Base-by-base conservation (phyloP, 2,329 filamentous ascomycete genomes). In the Cordyceps farinosa region DNA sequence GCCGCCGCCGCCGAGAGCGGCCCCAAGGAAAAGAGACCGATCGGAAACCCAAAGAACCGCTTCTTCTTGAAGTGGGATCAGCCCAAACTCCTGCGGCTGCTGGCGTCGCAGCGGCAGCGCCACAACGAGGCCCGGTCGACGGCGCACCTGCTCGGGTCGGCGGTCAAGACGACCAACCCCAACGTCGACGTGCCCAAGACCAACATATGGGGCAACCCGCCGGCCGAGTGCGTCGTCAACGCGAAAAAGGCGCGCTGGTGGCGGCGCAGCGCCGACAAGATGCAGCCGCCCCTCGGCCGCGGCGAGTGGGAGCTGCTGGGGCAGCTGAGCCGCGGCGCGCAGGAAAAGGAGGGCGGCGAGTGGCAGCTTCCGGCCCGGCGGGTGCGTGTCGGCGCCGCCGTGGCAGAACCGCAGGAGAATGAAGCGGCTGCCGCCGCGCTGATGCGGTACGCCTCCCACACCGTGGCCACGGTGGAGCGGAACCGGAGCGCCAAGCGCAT, bases 221-320 rank as follows among this genome's bases (percentile, higher is more conserved):
- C 80, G 1, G 64, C 76, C 3, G 67, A 73, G 5, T 78, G 72
- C 50, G 68, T 80, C 1, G 68, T 73, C 8, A 74, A 77, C n/a
- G 77, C 76, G 10, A 82, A 81, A 64, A 68, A 75, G 53, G 79
- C 75, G 34, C 76, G 72, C 29, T 82, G 80, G 74, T 88, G 83
- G 81, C 78, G 72, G 44, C 63, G 63, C 4, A 69, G 77, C 17
- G 73, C 80, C 1, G 71, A 77, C 13, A 82, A 80, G 64, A 65
- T 86, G 7, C 74, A 84, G 67, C 82, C 84, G n/a, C 86, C 86
- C 0, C 64, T 88, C 17, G 77, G 78, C 7, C 73, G 71, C 34
- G 74, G 76, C 22, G 84, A 88, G 69, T 88, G 84, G 84, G 77
- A 87, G 15, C 69, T 79, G 15, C 72, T 88, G n/a, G 72, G 72